Evolutionary conservation across 352 stramenopile species (phyloP), one percentile per base, ranked within the genome.

Genomic region (Phytophthora ramorum): DNA sequence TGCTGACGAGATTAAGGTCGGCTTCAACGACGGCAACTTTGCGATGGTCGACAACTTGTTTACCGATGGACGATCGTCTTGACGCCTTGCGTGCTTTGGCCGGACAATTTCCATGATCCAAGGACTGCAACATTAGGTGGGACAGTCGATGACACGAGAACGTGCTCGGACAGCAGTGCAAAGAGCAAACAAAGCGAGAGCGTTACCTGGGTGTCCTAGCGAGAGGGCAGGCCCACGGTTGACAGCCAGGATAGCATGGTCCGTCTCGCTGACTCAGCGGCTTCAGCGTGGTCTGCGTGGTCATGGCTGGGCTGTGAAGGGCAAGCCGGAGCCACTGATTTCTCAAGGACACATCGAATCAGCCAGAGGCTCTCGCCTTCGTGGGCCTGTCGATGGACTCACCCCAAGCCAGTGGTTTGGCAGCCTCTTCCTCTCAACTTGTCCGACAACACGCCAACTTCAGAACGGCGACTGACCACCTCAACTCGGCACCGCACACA

Each of bases 381-480:
- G 35, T 41, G 13, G 35, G 35, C 35, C 10, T 41, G 35, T 41
- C 35, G 35, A 41, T n/a, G 7, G 35, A 41, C 28, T 12, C 35
- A 40, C 12, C 34, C 34, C 13, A n/a, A 32, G 13, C 57, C 57
- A 51, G 26, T 58, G 45, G 47, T 58, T 57, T 26, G 6, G 19
- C 43, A 46, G 40, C 54, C 28, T 34, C 30, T 30, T 52, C 45
- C 35, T 44, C 45, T 46, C 43, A 30, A 55, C 30, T 53, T 50
- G 46, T 64, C 57, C 47, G 46, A 51, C 47, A 44, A 45, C 37
- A 58, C n/a, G 41, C 43, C 43, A 40, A 62, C 50, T 17, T 56
- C 49, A 66, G 44, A 55, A 47, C 48, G 17, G 46, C 28, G 48
- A 54, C 38, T 58, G 45, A 64, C 61, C 26, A 58, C 45, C 40